phyloP scores from a whole-genome alignment of 768 basidiomycete genomes.

The Erythrobasidium yunnanense region DNA sequence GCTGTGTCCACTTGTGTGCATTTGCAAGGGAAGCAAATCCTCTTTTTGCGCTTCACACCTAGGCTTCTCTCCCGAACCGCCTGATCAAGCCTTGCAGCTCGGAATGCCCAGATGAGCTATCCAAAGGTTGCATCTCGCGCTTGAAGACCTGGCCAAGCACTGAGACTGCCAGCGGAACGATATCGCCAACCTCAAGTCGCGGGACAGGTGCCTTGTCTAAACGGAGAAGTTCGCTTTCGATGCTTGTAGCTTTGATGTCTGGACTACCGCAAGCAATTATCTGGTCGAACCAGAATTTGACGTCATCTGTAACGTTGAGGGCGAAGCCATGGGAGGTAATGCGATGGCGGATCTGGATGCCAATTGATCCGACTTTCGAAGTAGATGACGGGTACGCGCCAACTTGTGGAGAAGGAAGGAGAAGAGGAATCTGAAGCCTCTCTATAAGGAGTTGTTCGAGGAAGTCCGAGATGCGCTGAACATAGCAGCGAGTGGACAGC shows the following conservation, averaged over 20 bases:
- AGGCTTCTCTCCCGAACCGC: too few relatives aligned
- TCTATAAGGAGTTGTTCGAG: conserved; percentile 53
- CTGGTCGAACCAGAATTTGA: conserved; percentile 69
- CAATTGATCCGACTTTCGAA: conserved; percentile 87
- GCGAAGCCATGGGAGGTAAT: conserved; percentile 92
- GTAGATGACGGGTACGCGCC: conserved; percentile 73
- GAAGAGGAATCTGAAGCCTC: conserved; percentile 44
- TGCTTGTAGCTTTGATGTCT: conserved; percentile 63
- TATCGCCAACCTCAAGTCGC: conserved; percentile 4
- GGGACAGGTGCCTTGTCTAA: background rate
- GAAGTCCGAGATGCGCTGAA: conserved; percentile 66
- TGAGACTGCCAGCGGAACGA: conserved; percentile 21
- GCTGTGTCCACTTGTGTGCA: too few relatives aligned
- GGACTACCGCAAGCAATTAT: conserved; percentile 83
- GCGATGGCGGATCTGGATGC: conserved; percentile 87
- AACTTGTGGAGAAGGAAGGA: conserved; percentile 63
- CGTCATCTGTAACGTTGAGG: conserved; percentile 74
- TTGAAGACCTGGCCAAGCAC: conserved; percentile 15
- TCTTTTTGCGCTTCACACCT: too few relatives aligned
- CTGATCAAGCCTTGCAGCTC: too few relatives aligned
- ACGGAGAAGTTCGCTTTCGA: conserved; percentile 24
- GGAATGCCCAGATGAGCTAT: too few relatives aligned
- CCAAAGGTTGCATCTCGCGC: conserved; percentile 7
- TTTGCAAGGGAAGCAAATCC: too few relatives aligned
- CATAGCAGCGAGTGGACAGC: conserved; percentile 60